These are phyloP conservation scores for Rhizopus sp. DNA, from an alignment of 371 early-diverging fungal genomes.

Conservation along the genomic window DNA sequence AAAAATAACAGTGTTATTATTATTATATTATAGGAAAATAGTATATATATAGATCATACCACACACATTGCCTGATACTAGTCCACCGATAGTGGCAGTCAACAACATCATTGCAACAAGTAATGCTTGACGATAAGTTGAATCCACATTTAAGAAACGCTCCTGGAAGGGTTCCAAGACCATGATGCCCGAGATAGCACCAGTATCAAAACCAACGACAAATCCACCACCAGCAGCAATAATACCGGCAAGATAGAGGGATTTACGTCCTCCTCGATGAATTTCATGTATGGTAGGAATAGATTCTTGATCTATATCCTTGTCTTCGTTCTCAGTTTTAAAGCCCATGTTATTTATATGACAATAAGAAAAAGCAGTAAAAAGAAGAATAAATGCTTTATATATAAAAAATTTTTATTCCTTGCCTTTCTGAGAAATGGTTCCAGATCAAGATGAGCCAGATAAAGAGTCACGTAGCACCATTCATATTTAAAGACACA, in stretches of 20 bases:
- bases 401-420: no score
- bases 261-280: conserved; percentile 23
- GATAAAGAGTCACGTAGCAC: no score
- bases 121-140: conserved; percentile 48
- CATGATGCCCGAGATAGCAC: conserved; percentile 22
- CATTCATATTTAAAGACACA: no score
- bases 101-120: conserved; percentile 44
- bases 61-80: conserved; percentile 43
- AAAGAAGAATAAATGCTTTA: background rate
- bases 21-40: background rate
- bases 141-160: conserved; percentile 21
- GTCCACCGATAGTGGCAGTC: conserved; percentile 48
- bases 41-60: conserved; percentile 26
- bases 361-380: background rate
- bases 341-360: conserved; percentile 5
- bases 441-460: no score
- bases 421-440: no score
- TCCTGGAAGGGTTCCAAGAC: conserved; percentile 23
- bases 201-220: conserved; percentile 24
- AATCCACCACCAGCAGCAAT: conserved; percentile 28
- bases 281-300: conserved; percentile 9
- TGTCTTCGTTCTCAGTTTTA: conserved; percentile 7
- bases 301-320: conserved; percentile 17
- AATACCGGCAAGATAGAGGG: conserved; percentile 27
- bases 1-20: background rate